Base-by-base conservation (phyloP, 2,329 filamentous ascomycete species). In the Aspergillus candidus region DNA sequence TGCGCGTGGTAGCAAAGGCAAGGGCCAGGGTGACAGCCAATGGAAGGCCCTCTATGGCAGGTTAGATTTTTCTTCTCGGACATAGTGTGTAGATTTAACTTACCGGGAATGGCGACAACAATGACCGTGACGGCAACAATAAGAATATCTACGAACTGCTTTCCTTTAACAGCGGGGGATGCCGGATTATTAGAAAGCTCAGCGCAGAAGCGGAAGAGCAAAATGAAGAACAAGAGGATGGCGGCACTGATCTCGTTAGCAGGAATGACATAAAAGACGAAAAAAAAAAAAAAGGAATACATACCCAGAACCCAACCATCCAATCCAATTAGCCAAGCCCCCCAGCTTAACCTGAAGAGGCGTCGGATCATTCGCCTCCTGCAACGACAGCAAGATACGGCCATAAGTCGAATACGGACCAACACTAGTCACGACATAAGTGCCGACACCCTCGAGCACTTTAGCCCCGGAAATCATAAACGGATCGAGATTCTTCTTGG, bases 191-290 rank as follows among this genome's bases (percentile, higher is more conserved):
- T 70, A 43, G 66, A 75, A 3, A 95, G 76, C 11, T 79, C 70
- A 38, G 82, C 87, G 8, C 93, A 72, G 61, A 94, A 96, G 57
- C 88, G 79, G 69, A 95, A 90, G 58, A 95, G 80, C 11, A 95
- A 75, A 36, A 94, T 84, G 37, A 91, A 75, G 68, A 96, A 95
- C 37, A 95, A 74, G 11, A 93, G 72, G 52, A 85, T 88, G 38
- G 88, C 87, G 48, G 79, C 72, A 37, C 67, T 68, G 41, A 8
- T 31, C 22, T 33, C 14, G 6, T 31, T 29, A 14, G 43, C 32
- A 59, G 52, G 39, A n/a, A 40, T 6, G 12, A n/a, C n/a, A n/a
- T n/a, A 30, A 30, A 11, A 22, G 29, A 17, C 14, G 8, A 18
- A 10, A 4, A 10, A 4, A n/a, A 6, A 14, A 8, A 11, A 3